phyloP scores from a whole-genome alignment of 106 monocot genomes.

The Narthecium ossifragum region DNA sequence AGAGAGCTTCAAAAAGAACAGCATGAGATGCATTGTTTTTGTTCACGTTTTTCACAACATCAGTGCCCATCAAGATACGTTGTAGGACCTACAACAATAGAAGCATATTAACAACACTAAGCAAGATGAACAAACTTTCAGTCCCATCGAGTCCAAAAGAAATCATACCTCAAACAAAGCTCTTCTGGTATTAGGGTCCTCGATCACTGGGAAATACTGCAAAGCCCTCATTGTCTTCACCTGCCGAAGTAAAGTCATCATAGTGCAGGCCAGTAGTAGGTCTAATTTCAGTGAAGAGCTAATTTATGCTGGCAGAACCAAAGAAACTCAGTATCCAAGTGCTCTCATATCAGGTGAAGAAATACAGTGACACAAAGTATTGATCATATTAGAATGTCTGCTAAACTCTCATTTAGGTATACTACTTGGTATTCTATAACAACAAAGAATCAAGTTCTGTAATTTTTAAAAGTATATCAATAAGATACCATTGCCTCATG shows the following conservation, averaged over 20 bases:
- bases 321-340: too few species aligned
- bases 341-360: too few species aligned
- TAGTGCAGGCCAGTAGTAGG: too few species aligned
- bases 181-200: slow-evolving; percentile 88
- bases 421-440: too few species aligned
- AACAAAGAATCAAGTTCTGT: too few species aligned
- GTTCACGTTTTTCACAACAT: slow-evolving; percentile 98
- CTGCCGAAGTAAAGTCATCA: slow-evolving; percentile 32
- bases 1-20: slow-evolving; percentile 97
- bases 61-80: slow-evolving; percentile 97
- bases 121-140: neutral
- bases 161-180: slow-evolving; percentile 84
- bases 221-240: slow-evolving; percentile 99
- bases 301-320: too few species aligned
- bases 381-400: too few species aligned
- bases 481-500: too few species aligned
- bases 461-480: too few species aligned
- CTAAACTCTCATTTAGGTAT: too few species aligned
- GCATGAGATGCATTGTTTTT: slow-evolving; percentile 99
- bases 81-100: slow-evolving; percentile 71
- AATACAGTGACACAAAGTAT: too few species aligned
- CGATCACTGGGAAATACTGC: slow-evolving; percentile 92
- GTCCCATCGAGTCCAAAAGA: neutral
- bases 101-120: slow-evolving; percentile 12
- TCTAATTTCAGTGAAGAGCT: too few species aligned